These are phyloP conservation scores for Beauveria rudraprayagi DNA, from an alignment of 2,329 filamentous ascomycete genomes.

Conservation along the genomic window DNA sequence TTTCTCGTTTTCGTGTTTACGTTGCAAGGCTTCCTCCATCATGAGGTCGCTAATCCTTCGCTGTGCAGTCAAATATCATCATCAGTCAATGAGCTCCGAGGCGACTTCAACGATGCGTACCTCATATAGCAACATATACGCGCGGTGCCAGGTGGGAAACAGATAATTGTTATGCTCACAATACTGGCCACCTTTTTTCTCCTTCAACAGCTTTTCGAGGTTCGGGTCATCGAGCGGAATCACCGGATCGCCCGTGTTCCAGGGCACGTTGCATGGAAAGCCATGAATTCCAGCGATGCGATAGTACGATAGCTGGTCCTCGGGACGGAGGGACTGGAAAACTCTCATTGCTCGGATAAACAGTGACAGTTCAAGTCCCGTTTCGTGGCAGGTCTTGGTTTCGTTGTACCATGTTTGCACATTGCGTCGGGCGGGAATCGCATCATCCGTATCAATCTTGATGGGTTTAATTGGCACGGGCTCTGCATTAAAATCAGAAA, in stretches of 20 bases:
- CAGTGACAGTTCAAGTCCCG: neutral
- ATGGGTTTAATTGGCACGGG: neutral
- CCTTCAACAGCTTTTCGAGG: neutral
- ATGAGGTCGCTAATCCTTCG: neutral
- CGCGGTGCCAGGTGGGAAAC: conserved; percentile 60
- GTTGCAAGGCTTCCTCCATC: neutral
- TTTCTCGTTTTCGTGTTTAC: conserved; percentile 4
- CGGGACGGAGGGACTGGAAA: neutral
- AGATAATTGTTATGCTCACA: conserved; percentile 54
- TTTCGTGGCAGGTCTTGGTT: neutral
- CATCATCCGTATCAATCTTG: neutral
- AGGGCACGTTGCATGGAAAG: neutral
- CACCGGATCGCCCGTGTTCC: neutral
- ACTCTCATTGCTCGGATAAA: neutral
- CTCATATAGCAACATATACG: conserved; percentile 55
- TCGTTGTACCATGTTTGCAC: neutral
- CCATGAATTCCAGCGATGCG: neutral
- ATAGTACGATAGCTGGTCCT: neutral
- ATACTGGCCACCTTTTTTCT: conserved; percentile 27
- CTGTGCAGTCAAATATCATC: neutral
- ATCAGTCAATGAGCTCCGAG: neutral
- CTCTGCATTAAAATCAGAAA: neutral
- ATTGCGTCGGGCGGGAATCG: neutral
- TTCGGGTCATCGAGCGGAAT: neutral
- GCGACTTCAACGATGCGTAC: conserved; percentile 23